Evolutionary conservation across 768 basidiomycete genomes (phyloP).

Genomic region (Termitomyces sp.): DNA sequence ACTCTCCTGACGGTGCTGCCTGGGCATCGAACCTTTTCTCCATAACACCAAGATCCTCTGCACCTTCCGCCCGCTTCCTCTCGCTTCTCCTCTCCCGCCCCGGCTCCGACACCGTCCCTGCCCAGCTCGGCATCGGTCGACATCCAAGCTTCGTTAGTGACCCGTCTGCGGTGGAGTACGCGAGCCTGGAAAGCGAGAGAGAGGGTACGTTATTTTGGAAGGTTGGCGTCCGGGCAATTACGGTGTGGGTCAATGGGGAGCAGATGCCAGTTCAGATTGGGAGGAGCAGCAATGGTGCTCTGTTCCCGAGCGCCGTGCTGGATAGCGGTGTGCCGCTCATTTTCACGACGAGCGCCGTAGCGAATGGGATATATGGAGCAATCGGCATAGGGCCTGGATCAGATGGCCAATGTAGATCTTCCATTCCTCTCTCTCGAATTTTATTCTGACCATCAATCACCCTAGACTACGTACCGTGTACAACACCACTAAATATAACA

Average conservation of each 20-base stretch:
- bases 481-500: constrained; percentile 66
- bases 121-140: constrained; percentile 63
- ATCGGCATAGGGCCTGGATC: constrained; percentile 53
- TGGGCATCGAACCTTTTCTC: constrained; percentile 70
- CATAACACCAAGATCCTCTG: constrained; percentile 46
- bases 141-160: constrained; percentile 60
- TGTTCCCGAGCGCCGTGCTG: constrained; percentile 60
- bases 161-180: constrained; percentile 49
- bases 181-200: constrained; percentile 35
- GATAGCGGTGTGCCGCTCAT: constrained; percentile 73
- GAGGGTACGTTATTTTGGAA: constrained; percentile 61
- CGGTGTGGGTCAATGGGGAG: constrained; percentile 52
- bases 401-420: constrained; percentile 61
- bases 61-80: constrained; percentile 62
- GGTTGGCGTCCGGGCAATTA: constrained; percentile 49
- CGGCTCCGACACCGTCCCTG: constrained; percentile 51
- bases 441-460: neutral
- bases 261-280: constrained; percentile 37
- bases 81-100: constrained; percentile 68
- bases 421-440: neutral
- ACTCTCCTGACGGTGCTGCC: constrained; percentile 61
- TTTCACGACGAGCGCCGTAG: constrained; percentile 53
- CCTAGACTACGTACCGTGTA: constrained; percentile 76
- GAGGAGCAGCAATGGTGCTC: constrained; percentile 31
- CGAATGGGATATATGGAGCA: constrained; percentile 78